phyloP scores from a whole-genome alignment of 169 alveolate genomes.

The Plasmodium gonderi region DNA sequence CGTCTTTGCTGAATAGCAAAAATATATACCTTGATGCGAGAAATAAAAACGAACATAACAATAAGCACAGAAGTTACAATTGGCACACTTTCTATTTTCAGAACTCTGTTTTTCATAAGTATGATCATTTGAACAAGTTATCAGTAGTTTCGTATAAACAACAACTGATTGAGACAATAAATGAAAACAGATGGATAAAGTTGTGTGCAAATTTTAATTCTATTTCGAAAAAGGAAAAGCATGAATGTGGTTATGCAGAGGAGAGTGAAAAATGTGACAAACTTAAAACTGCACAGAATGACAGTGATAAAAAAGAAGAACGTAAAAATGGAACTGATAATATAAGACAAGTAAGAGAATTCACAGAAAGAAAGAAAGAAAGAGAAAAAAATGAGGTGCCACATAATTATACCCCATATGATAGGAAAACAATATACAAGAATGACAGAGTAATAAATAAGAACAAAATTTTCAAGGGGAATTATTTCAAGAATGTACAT shows the following conservation, averaged over 20 bases:
- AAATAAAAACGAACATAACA: too few species aligned
- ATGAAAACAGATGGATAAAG: neutral
- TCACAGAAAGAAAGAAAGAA: neutral
- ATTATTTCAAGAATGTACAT: slow-evolving; percentile 26
- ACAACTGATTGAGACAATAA: neutral
- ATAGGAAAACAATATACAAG: neutral
- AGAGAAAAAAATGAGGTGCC: neutral
- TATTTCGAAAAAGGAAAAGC: neutral
- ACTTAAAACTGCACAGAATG: neutral
- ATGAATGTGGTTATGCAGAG: neutral
- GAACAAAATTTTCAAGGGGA: neutral
- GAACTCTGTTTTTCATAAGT: too few species aligned
- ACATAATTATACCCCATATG: neutral
- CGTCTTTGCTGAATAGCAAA: too few species aligned
- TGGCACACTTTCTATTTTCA: too few species aligned
- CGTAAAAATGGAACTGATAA: neutral
- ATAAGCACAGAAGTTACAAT: too few species aligned
- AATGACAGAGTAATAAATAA: neutral
- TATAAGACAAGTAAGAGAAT: too few species aligned
- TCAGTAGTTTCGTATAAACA: too few species aligned
- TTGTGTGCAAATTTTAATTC: neutral
- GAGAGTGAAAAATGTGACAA: neutral
- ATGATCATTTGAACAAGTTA: too few species aligned
- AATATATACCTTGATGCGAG: too few species aligned
- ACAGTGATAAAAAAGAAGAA: neutral